Conservation (phyloP, 2,329 filamentous ascomycete genomes). For the Chaetomium sp. region DNA sequence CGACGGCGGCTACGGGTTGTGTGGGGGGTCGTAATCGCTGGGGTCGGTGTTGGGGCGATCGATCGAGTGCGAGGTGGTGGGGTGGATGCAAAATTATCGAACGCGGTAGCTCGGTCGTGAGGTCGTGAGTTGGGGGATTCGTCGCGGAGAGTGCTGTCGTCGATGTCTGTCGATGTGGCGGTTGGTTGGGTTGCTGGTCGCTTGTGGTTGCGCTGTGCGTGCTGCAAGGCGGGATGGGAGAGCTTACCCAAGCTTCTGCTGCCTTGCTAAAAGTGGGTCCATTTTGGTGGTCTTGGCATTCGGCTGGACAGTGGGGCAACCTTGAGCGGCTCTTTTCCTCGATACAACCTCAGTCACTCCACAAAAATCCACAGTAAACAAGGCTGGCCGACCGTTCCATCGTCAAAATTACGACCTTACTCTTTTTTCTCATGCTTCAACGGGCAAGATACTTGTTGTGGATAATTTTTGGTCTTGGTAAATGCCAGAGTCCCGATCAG, state of each 20-base stretch:
- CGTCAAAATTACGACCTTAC: no score
- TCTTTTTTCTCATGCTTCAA: no score
- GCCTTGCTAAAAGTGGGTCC: slow-evolving; percentile 27
- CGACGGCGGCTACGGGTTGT: not conserved
- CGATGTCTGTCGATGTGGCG: slow-evolving; percentile 9
- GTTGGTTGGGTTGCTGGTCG: slow-evolving; percentile 12
- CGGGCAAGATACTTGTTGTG: no score
- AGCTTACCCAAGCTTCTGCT: slow-evolving; percentile 35
- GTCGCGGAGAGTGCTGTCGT: slow-evolving; percentile 2
- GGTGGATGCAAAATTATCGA: not conserved
- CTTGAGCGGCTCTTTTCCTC: slow-evolving; percentile 8
- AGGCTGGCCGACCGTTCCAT: no score
- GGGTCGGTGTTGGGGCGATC: not conserved
- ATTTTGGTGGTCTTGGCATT: not conserved
- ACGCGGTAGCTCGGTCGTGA: not conserved
- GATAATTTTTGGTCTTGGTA: no score
- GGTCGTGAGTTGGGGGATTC: not conserved
- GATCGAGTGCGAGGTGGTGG: not conserved
- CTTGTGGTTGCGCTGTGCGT: slow-evolving; percentile 6
- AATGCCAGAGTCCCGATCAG: no score
- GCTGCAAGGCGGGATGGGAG: slow-evolving; percentile 8
- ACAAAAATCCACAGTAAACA: no score
- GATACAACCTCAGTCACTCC: no score
- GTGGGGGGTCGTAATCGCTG: not conserved
- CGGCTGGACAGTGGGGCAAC: not conserved